These are phyloP conservation scores for Psilocybe tampanensis DNA, from an alignment of 768 basidiomycete species.

Conservation along the genomic window DNA sequence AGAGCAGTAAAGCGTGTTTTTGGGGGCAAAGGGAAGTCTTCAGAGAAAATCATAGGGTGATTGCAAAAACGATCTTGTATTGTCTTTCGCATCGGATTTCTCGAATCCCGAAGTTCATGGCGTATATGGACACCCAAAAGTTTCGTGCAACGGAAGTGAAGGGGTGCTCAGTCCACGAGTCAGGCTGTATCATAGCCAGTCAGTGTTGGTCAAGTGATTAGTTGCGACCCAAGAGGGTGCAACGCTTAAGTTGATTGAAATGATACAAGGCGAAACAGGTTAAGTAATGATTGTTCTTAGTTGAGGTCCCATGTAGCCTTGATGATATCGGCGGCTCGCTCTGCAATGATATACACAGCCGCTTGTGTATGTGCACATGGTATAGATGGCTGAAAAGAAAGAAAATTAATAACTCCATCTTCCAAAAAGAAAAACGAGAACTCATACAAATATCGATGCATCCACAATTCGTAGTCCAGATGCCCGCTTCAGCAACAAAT, in stretches of 20 bases:
- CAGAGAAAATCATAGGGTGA: too few species aligned
- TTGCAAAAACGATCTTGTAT: too few species aligned
- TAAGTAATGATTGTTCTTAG: neutral
- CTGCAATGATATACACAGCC: conserved; percentile 17
- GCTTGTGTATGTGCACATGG: conserved; percentile 18
- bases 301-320: conserved; percentile 1
- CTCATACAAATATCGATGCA: conserved; percentile 24
- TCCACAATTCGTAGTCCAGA: conserved; percentile 36
- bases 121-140: too few species aligned
- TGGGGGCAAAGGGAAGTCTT: too few species aligned
- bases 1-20: too few species aligned
- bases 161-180: too few species aligned
- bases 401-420: neutral
- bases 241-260: neutral
- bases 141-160: too few species aligned
- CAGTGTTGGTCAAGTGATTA: too few species aligned
- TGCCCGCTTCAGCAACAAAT: conserved; percentile 30
- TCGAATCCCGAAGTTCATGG: too few species aligned
- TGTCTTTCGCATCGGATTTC: too few species aligned
- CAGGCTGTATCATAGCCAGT: too few species aligned
- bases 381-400: conserved; percentile 14
- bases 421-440: neutral
- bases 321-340: conserved; percentile 18
- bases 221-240: too few species aligned
- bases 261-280: neutral